Evolutionary conservation across 2,329 filamentous ascomycete species (phyloP).

Genomic region (Aspergillus sp.): DNA sequence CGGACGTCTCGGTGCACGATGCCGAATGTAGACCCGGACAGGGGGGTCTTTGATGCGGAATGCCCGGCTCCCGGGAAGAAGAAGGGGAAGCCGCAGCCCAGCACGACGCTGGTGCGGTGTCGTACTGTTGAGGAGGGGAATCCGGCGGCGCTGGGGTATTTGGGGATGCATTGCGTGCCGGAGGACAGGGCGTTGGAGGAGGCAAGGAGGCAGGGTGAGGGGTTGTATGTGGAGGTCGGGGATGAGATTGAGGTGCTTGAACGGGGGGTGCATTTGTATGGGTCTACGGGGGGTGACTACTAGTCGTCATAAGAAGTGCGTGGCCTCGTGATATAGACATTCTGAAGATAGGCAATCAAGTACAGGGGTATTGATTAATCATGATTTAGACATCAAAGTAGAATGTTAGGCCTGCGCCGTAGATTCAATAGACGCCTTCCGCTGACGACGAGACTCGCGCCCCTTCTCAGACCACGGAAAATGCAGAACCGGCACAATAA

Average conservation of each 20-base stretch:
- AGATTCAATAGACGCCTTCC: background rate
- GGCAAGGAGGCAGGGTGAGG: slow-evolving; percentile 7
- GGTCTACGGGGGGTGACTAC: slow-evolving; percentile 19
- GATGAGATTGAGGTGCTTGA: slow-evolving; percentile 21
- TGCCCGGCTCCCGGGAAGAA: slow-evolving; percentile 14
- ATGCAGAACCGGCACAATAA: slow-evolving; percentile 86
- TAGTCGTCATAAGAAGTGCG: background rate
- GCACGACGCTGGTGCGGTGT: slow-evolving; percentile 17
- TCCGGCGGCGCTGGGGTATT: slow-evolving; percentile 17
- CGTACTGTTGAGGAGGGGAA: slow-evolving; percentile 19
- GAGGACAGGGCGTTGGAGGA: slow-evolving; percentile 16
- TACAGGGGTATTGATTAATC: too few relatives aligned
- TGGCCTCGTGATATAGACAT: too few relatives aligned
- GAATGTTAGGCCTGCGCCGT: background rate
- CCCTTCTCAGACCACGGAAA: slow-evolving; percentile 91
- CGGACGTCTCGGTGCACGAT: slow-evolving; percentile 24
- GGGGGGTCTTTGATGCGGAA: slow-evolving; percentile 17
- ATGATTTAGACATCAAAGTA: too few relatives aligned
- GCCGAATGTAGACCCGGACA: slow-evolving; percentile 19
- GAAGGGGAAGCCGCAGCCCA: slow-evolving; percentile 19
- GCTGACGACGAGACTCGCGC: slow-evolving; percentile 28
- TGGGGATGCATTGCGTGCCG: slow-evolving; percentile 23
- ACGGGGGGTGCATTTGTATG: slow-evolving; percentile 18
- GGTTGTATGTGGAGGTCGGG: slow-evolving; percentile 18
- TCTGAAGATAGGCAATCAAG: too few relatives aligned